Conservation (phyloP, 352 stramenopile species). For the Globisporangium cederbergense region DNA sequence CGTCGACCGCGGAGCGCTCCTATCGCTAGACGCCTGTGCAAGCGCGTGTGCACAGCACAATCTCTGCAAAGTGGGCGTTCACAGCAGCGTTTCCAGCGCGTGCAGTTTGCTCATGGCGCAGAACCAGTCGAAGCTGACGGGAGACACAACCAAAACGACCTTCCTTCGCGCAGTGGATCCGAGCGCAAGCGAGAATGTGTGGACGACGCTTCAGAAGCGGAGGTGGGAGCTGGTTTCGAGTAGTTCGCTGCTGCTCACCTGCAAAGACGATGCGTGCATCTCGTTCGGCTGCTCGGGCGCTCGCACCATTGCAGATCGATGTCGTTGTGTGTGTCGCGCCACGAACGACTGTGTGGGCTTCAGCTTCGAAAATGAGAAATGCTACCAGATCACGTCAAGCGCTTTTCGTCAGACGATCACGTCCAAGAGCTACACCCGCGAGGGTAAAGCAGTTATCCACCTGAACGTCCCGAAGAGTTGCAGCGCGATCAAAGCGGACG, state of each 20-base stretch:
- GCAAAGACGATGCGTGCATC: slow-evolving; percentile 25
- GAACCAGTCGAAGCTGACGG: slow-evolving; percentile 20
- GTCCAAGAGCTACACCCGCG: slow-evolving; percentile 24
- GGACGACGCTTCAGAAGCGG: slow-evolving; percentile 32
- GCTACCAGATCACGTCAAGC: slow-evolving; percentile 31
- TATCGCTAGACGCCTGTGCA: slow-evolving; percentile 35
- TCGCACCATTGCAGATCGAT: slow-evolving; percentile 40
- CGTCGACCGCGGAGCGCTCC: slow-evolving; percentile 33
- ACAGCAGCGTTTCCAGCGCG: slow-evolving; percentile 26
- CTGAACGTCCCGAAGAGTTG: slow-evolving; percentile 59
- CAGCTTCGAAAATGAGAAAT: slow-evolving; percentile 33
- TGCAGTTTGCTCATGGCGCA: slow-evolving; percentile 48
- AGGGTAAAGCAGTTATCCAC: slow-evolving; percentile 28
- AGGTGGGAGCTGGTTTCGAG: slow-evolving; percentile 36
- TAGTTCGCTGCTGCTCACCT: slow-evolving; percentile 28
- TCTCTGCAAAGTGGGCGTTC: slow-evolving; percentile 40
- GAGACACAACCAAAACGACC: slow-evolving; percentile 24
- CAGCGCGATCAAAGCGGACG: slow-evolving; percentile 45
- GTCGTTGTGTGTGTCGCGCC: slow-evolving; percentile 38
- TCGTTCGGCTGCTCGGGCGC: slow-evolving; percentile 24
- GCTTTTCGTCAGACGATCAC: slow-evolving; percentile 38
- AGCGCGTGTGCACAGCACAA: slow-evolving; percentile 34
- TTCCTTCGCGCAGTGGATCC: slow-evolving; percentile 29
- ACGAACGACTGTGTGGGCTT: slow-evolving; percentile 39
- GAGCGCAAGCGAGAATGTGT: slow-evolving; percentile 32